Conservation (phyloP, 768 basidiomycete species). For the Kwoniella heveanensis region DNA sequence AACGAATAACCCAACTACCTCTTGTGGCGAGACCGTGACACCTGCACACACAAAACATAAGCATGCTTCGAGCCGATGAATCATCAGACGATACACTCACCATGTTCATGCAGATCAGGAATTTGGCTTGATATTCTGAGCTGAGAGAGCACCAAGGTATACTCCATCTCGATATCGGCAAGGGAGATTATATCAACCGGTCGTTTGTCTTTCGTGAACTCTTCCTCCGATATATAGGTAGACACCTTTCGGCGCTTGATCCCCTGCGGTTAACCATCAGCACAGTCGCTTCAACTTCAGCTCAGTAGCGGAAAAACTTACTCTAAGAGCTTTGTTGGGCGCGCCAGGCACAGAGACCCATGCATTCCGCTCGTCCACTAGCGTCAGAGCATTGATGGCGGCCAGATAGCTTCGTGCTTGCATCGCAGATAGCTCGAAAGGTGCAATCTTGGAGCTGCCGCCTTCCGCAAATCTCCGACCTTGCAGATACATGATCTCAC, state of each 20-base stretch:
- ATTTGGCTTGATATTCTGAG: slow-evolving; percentile 73
- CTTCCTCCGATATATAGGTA: slow-evolving; percentile 75
- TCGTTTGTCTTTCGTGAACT: slow-evolving; percentile 64
- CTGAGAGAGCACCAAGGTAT: slow-evolving; percentile 73
- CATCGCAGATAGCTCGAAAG: slow-evolving; percentile 65
- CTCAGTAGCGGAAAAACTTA: slow-evolving; percentile 16
- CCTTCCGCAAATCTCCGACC: slow-evolving; percentile 70
- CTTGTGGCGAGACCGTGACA: slow-evolving; percentile 54
- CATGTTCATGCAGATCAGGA: slow-evolving; percentile 62
- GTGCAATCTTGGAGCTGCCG: slow-evolving; percentile 41
- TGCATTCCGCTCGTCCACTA: slow-evolving; percentile 76
- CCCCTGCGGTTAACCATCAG: slow-evolving; percentile 57
- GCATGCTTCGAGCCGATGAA: no score
- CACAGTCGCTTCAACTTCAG: not conserved
- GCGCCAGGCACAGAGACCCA: slow-evolving; percentile 72
- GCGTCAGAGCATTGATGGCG: slow-evolving; percentile 82
- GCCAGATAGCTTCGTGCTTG: slow-evolving; percentile 74
- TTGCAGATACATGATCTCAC: slow-evolving; percentile 88
- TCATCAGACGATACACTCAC: slow-evolving; percentile 58
- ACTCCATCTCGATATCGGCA: slow-evolving; percentile 61
- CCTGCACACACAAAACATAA: slow-evolving; percentile 2
- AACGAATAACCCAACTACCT: slow-evolving; percentile 75
- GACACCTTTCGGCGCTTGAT: slow-evolving; percentile 73
- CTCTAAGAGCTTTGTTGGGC: slow-evolving; percentile 23
- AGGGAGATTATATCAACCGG: slow-evolving; percentile 79